Base-by-base conservation (phyloP, 495 filamentous ascomycete genomes). In the Podospora pseudoanserina region DNA sequence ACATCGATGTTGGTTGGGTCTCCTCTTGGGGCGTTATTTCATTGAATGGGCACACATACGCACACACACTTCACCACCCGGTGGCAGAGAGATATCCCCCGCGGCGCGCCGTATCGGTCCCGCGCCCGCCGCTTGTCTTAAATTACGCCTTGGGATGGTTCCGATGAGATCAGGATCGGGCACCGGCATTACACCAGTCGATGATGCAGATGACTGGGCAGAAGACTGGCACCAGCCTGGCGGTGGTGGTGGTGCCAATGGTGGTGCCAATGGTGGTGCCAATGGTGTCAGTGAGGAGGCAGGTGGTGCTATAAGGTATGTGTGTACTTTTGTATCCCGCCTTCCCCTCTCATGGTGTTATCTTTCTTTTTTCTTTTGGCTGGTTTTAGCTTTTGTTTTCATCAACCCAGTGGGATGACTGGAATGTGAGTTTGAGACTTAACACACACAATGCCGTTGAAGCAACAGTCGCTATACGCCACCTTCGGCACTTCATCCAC, bases 61-160 rank as follows among this genome's bases (percentile, higher is more conserved):
- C 55, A 0, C 55, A 58, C 55, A 49, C 55, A 58, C 55, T 18
- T 20, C 18, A 20, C 9, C n/a, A 58, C 55, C 23, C 1, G 5
- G 5, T 58, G 18, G 23, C 55, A 20, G n/a, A 58, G n/a, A 58
- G 55, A 58, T 26, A 26, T 26, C 55, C 55, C 55, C 55, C 55
- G 55, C 55, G 55, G n/a, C 55, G 23, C 18, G 55, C 55, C 54
- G 54, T 56, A 20, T 58, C 55, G 55, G 55, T 58, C 55, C 55
- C 55, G 55, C 55, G 55, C 30, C 30, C 7, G 4, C 55, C n/a
- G 19, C n/a, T 19, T 58, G 55, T 71, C 53, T 66, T 61, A 20
- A 49, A 72, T 72, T 72, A 63, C 70, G 70, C 49, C 70, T 69
- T 72, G 67, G 32, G 53, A n/a, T 39, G 27, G 49, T 23, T 67